These are phyloP conservation scores for Fusarium neocosmosporiellum DNA, from an alignment of 2,329 filamentous ascomycete genomes.

Conservation along the genomic window DNA sequence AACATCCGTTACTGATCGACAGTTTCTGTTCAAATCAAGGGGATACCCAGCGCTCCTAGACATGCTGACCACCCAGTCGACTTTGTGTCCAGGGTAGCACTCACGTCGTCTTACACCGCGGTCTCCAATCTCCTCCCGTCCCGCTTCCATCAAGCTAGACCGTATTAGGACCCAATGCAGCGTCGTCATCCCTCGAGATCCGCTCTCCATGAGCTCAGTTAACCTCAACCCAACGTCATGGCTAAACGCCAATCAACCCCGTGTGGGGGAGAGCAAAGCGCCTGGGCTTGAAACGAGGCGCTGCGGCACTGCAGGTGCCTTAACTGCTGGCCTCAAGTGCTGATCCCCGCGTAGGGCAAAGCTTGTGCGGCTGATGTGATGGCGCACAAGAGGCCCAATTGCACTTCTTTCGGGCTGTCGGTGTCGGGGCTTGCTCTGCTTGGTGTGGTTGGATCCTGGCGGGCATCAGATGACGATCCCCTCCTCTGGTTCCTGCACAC, in stretches of 20 bases:
- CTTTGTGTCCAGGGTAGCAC: background rate
- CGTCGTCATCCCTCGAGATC: background rate
- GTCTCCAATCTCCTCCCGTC: background rate
- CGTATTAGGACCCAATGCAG: background rate
- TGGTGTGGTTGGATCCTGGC: slow-evolving; percentile 24
- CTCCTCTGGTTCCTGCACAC: slow-evolving; percentile 26
- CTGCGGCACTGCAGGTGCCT: background rate
- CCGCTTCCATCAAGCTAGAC: background rate
- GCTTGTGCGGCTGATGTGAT: background rate
- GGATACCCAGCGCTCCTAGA: background rate
- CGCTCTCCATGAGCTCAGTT: background rate
- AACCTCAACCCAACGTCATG: slow-evolving; percentile 47
- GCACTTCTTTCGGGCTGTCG: slow-evolving; percentile 15
- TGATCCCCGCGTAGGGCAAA: background rate
- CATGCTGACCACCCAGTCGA: background rate
- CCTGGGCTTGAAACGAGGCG: background rate
- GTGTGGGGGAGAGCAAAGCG: background rate
- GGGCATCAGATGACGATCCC: slow-evolving; percentile 43
- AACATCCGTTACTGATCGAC: background rate
- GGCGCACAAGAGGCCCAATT: slow-evolving; percentile 6
- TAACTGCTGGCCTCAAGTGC: background rate
- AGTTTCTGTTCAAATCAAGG: background rate
- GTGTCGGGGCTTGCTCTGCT: background rate
- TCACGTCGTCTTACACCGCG: background rate
- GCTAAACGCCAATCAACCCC: slow-evolving; percentile 25